Percentiles rank a stretch among this genome's conserved stretches.
These are phyloP conservation scores for Myxozyma geophila DNA, from an alignment of 805 yeast species.

Conservation along the genomic window DNA sequence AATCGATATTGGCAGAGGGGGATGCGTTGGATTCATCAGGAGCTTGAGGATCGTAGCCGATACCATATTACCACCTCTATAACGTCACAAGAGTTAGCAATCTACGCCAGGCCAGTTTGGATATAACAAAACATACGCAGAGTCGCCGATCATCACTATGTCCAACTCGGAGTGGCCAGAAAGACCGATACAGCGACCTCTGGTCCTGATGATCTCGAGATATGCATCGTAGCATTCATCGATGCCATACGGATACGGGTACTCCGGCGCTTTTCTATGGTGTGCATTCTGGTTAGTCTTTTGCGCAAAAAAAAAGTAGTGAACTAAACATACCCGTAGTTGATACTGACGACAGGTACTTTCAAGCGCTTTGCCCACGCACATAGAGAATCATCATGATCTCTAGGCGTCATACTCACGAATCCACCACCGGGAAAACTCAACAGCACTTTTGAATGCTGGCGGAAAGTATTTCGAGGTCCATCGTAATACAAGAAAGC, in stretches of 20 bases:
- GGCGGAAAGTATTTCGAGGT: constrained; percentile 35
- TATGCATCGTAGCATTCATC: constrained; percentile 42
- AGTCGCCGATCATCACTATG: constrained; percentile 39
- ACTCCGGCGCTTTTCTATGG: constrained; percentile 40
- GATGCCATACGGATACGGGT: constrained; percentile 41
- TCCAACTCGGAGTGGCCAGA: constrained; percentile 36
- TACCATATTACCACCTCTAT: constrained; percentile 40
- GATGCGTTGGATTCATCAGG: constrained; percentile 14
- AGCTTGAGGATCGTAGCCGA: constrained; percentile 39
- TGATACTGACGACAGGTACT: constrained; percentile 35
- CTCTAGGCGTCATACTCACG: constrained; percentile 40
- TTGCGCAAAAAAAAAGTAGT: neutral
- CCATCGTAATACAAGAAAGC: constrained; percentile 42
- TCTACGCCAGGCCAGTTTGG: neutral
- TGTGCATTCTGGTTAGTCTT: neutral
- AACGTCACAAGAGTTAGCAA: neutral
- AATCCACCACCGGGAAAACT: constrained; percentile 44
- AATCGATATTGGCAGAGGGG: constrained; percentile 38
- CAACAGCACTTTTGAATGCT: constrained; percentile 35
- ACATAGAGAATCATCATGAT: constrained; percentile 39
- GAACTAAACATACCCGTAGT: constrained; percentile 34
- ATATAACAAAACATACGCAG: constrained; percentile 36
- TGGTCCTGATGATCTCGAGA: constrained; percentile 36
- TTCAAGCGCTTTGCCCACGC: constrained; percentile 38
- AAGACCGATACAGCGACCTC: constrained; percentile 40